Percentiles rank a stretch among this genome's conserved stretches.
Evolutionary conservation across 768 basidiomycete species (phyloP).

Genomic region (Neoboletus magnificus): DNA sequence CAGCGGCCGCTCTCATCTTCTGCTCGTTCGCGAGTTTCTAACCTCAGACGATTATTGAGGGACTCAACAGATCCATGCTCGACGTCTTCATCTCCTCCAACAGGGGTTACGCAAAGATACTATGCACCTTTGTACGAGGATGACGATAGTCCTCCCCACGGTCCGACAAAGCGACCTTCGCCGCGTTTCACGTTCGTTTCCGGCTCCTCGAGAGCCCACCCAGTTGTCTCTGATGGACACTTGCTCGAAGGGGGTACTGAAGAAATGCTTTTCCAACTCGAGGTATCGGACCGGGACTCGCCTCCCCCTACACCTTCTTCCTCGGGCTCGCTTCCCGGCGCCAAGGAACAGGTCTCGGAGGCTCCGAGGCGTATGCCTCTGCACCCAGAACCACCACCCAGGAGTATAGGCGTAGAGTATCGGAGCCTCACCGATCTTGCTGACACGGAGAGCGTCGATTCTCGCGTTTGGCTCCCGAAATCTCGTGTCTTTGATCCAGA

Average conservation of each 20-base stretch:
- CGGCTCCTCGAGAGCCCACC: constrained; percentile 17
- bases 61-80: constrained; percentile 8
- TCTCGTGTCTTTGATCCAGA: constrained; percentile 25
- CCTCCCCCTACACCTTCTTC: neutral
- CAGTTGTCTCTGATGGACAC: neutral
- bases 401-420: constrained; percentile 20
- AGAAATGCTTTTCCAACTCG: neutral
- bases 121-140: constrained; percentile 17
- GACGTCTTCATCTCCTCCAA: constrained; percentile 25
- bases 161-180: constrained; percentile 5
- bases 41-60: constrained; percentile 9
- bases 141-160: constrained; percentile 9
- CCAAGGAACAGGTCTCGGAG: constrained; percentile 11
- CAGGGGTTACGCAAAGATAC: constrained; percentile 19
- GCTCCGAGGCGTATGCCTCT: constrained; percentile 2
- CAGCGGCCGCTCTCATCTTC: neutral
- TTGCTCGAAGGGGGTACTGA: neutral
- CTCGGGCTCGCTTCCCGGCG: constrained; percentile 2
- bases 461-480: constrained; percentile 29
- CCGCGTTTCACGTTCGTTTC: constrained; percentile 19
- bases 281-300: constrained; percentile 7
- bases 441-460: constrained; percentile 13
- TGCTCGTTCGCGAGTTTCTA: neutral
- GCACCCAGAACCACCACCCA: constrained; percentile 5
- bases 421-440: constrained; percentile 17